phyloP scores from a whole-genome alignment of 2,329 filamentous ascomycete genomes.

The Colletotrichum australisinense region DNA sequence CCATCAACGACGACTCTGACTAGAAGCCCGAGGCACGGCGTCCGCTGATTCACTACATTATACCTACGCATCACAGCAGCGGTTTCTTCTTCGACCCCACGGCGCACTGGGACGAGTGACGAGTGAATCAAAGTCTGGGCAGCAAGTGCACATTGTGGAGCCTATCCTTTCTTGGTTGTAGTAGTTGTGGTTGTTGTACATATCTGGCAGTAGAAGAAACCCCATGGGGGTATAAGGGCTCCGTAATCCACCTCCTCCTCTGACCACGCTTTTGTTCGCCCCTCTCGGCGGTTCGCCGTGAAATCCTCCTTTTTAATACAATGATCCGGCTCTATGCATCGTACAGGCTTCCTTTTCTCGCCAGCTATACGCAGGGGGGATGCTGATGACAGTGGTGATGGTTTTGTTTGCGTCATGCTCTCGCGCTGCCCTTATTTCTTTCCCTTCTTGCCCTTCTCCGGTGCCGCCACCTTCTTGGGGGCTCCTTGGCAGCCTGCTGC shows the following conservation, averaged over 20 bases:
- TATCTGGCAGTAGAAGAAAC: conserved; percentile 38
- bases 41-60: conserved; percentile 13
- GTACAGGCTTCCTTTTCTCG: conserved; percentile 17
- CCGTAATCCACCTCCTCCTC: conserved; percentile 29
- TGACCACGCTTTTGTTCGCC: not conserved
- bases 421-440: conserved; percentile 53
- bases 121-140: conserved; percentile 4
- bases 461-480: conserved; percentile 54
- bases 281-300: not conserved
- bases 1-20: conserved; percentile 70
- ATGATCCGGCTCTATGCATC: conserved; percentile 14
- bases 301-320: not conserved
- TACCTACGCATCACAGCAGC: conserved; percentile 17
- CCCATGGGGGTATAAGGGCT: conserved; percentile 8
- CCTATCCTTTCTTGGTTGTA: conserved; percentile 13
- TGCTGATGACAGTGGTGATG: not conserved
- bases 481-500: conserved; percentile 43
- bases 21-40: conserved; percentile 46
- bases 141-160: conserved; percentile 23
- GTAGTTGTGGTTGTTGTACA: conserved; percentile 37
- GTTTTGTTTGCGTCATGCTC: conserved; percentile 40
- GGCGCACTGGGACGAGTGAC: not conserved
- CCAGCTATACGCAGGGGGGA: not conserved
- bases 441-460: conserved; percentile 51
- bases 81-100: conserved; percentile 17